Evolutionary conservation across 202 grass and related monocot genomes (phyloP).

Genomic region (Setaria italica): DNA sequence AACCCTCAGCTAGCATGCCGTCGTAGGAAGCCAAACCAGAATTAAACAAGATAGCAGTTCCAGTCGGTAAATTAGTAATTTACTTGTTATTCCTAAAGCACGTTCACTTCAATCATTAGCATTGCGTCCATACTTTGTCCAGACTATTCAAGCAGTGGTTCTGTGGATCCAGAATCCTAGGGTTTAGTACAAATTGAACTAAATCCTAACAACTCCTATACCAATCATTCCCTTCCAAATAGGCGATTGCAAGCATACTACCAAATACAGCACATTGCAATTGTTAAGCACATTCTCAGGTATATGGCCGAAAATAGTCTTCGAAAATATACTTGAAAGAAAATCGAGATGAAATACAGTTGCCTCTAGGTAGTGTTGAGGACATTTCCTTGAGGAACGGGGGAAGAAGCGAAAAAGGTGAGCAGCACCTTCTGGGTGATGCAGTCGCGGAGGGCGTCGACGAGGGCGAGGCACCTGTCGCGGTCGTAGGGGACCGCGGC

Average conservation of each 20-base stretch:
- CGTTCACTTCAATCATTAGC: not conserved
- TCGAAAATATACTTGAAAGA: too few species aligned
- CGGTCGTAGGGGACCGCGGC: slow-evolving; percentile 66
- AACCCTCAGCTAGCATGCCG: not conserved
- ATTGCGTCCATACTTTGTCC: not conserved
- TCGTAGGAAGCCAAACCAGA: not conserved
- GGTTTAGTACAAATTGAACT: not conserved
- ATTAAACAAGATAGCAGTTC: not conserved
- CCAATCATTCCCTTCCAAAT: not conserved
- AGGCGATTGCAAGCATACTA: not conserved
- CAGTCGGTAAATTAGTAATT: not conserved
- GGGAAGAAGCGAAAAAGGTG: not conserved
- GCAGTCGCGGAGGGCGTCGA: slow-evolving; percentile 72
- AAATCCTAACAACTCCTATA: not conserved
- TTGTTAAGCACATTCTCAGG: not conserved
- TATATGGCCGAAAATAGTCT: too few species aligned
- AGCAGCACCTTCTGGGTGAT: slow-evolving; percentile 70
- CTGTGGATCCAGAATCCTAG: not conserved
- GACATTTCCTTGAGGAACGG: too few species aligned
- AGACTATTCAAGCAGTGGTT: not conserved
- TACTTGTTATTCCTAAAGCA: not conserved
- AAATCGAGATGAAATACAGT: too few species aligned
- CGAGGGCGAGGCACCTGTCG: slow-evolving; percentile 73
- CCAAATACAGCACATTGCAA: not conserved
- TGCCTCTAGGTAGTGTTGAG: too few species aligned